Percentiles rank a stretch among this genome's conserved stretches.
Conservation (phyloP, 495 filamentous ascomycete species). For the Sordaria brevicollis region DNA sequence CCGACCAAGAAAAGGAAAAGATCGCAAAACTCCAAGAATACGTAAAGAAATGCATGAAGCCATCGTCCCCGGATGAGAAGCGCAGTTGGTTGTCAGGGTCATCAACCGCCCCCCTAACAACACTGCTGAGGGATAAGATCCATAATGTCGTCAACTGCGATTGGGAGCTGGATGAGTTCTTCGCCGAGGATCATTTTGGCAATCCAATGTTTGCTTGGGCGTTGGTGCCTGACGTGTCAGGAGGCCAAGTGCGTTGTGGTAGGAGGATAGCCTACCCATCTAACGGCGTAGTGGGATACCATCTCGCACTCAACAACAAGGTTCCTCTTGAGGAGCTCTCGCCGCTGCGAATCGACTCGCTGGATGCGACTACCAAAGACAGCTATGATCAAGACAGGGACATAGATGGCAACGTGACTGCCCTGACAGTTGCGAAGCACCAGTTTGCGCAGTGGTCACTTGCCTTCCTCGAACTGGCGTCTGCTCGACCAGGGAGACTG, state of each 20-base stretch:
- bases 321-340: slow-evolving; percentile 9
- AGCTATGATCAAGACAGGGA: background rate
- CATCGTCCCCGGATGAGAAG: too few relatives aligned
- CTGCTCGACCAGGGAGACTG: slow-evolving; percentile 4
- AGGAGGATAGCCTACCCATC: slow-evolving; percentile 28
- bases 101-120: too few relatives aligned
- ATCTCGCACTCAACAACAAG: slow-evolving; percentile 27
- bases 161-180: too few relatives aligned
- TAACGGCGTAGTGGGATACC: slow-evolving; percentile 36
- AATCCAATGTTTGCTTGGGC: slow-evolving; percentile 31
- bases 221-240: too few relatives aligned
- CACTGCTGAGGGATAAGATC: too few relatives aligned
- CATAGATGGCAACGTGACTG: background rate
- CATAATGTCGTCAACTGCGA: too few relatives aligned
- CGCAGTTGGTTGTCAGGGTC: too few relatives aligned
- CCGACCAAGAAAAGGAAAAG: background rate
- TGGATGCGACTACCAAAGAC: too few relatives aligned
- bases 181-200: too few relatives aligned
- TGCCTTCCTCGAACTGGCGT: slow-evolving; percentile 16
- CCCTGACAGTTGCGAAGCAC: slow-evolving; percentile 11
- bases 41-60: too few relatives aligned
- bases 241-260: background rate
- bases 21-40: background rate
- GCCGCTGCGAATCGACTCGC: background rate
- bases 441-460: slow-evolving; percentile 25